A percentile compares a stretch with the other conserved stretches of the same genome.
Evolutionary conservation across 306 rosid species (phyloP).

Genomic region (Comarum palustre): DNA sequence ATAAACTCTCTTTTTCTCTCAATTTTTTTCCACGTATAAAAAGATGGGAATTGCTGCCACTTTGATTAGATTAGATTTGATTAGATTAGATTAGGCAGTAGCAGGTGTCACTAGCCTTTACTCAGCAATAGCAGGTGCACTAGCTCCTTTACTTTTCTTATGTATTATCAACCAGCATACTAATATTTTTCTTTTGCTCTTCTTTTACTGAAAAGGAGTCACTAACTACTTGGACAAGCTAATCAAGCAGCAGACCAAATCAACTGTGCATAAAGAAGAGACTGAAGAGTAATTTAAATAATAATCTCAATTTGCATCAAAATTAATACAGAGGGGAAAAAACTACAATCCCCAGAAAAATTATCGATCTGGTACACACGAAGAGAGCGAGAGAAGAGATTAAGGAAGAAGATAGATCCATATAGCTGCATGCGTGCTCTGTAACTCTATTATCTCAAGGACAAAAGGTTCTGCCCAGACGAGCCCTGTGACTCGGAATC

Average conservation of each 20-base stretch:
- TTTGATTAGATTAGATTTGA: too few relatives aligned
- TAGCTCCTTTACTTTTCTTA: background rate
- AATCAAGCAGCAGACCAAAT: background rate
- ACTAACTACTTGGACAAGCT: background rate
- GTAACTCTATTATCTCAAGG: constrained; percentile 28
- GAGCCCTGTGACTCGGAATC: constrained; percentile 71
- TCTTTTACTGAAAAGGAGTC: background rate
- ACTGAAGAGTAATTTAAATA: background rate
- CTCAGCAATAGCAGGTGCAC: background rate
- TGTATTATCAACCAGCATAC: background rate
- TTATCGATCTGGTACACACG: background rate
- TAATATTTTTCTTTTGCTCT: background rate
- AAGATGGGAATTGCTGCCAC: too few relatives aligned
- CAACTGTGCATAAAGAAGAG: background rate
- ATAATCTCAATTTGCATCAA: background rate
- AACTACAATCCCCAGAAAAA: background rate
- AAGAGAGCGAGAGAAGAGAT: background rate
- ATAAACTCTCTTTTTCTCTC: too few relatives aligned
- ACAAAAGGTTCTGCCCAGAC: constrained; percentile 61
- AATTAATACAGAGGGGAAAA: background rate
- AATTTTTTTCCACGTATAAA: too few relatives aligned
- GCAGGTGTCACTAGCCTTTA: background rate
- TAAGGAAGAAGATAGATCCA: background rate
- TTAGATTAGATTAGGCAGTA: background rate
- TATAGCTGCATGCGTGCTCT: constrained; percentile 17